A percentile compares a stretch with the other conserved stretches of the same genome.
Evolutionary conservation across 306 rosid genomes (phyloP).

Genomic region (Vigna angularis): DNA sequence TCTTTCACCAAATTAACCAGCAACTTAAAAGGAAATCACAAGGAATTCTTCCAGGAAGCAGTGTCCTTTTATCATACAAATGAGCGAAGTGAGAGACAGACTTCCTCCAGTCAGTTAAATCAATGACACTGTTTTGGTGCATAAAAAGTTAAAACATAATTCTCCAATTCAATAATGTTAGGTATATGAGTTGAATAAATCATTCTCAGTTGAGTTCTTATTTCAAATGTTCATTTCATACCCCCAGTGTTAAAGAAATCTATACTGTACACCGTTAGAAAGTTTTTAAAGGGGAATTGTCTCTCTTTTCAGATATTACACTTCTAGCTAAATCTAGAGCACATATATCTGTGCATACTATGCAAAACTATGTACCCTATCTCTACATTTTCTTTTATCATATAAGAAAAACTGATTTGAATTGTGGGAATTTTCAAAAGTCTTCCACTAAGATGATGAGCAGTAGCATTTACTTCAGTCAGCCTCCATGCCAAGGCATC

Average conservation of each 20-base stretch:
- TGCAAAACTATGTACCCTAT: constrained; percentile 41
- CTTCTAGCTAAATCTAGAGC: constrained; percentile 9
- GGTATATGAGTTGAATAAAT: constrained; percentile 4
- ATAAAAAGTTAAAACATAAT: constrained; percentile 2
- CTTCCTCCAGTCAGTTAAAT: no score
- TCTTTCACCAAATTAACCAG: not conserved
- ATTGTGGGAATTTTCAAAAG: constrained; percentile 22
- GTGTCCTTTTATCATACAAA: no score
- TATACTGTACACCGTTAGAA: not conserved
- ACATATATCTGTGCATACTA: constrained; percentile 31
- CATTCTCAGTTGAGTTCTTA: not conserved
- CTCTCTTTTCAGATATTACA: not conserved
- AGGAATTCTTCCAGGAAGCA: no score
- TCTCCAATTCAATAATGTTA: not conserved
- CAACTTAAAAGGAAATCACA: no score
- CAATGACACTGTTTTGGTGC: not conserved
- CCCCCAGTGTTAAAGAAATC: not conserved
- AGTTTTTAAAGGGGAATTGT: constrained; percentile 5
- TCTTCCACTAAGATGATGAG: constrained; percentile 10
- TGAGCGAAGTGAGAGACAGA: not conserved
- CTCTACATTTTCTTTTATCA: constrained; percentile 29
- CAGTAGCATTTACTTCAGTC: constrained; percentile 37
- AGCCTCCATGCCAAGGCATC: constrained; percentile 7
- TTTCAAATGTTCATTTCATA: not conserved
- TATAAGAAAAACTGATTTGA: constrained; percentile 43